Evolutionary conservation across 2,329 filamentous ascomycete genomes (phyloP).

Genomic region (Penicillium sp.): DNA sequence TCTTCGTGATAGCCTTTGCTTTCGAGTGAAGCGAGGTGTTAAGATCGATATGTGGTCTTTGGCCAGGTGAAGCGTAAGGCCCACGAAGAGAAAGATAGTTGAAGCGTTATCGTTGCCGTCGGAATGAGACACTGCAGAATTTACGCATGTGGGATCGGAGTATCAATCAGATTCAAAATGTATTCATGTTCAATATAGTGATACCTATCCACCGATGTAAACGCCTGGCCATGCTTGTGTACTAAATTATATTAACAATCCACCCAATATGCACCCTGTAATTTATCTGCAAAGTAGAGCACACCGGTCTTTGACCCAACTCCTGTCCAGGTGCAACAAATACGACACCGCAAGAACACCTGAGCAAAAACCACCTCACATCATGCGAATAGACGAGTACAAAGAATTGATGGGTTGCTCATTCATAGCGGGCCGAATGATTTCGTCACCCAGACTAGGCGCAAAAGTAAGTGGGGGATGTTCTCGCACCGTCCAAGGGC

Average conservation of each 20-base stretch:
- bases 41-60: background rate
- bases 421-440: slow-evolving; percentile 33
- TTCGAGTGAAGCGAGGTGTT: background rate
- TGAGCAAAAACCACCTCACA: slow-evolving; percentile 16
- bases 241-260: background rate
- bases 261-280: background rate
- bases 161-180: background rate
- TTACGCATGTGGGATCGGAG: background rate
- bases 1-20: slow-evolving; percentile 6
- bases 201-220: background rate
- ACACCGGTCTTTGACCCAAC: background rate
- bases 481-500: slow-evolving; percentile 41
- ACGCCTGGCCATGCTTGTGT: background rate
- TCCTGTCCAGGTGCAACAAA: background rate
- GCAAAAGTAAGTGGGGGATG: slow-evolving; percentile 35
- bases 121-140: background rate
- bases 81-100: background rate
- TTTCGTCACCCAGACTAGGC: slow-evolving; percentile 34
- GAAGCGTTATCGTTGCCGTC: background rate
- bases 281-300: background rate
- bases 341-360: background rate
- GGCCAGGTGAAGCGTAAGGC: background rate
- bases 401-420: slow-evolving; percentile 34
- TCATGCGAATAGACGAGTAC: slow-evolving; percentile 37
- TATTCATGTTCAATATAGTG: background rate